These are phyloP conservation scores for Ostreobium quekettii DNA, from an alignment of 139 green algal species.

Conservation along the genomic window DNA sequence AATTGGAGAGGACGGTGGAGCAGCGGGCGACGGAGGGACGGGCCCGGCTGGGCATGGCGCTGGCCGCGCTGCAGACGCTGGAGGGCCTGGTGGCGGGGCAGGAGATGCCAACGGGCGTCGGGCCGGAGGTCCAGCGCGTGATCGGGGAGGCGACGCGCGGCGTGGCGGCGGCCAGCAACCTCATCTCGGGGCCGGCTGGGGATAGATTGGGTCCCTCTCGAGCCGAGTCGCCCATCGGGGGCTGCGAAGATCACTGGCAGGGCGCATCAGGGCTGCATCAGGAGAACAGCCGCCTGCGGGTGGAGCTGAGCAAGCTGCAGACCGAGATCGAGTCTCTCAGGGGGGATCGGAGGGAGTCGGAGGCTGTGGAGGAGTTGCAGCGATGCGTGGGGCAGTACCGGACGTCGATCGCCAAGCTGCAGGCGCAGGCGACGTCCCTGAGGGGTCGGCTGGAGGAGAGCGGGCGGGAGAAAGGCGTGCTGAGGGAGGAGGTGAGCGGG, in stretches of 20 bases:
- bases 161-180: constrained; percentile 7
- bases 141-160: not conserved
- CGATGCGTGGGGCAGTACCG: constrained; percentile 6
- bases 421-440: constrained; percentile 9
- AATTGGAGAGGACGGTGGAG: constrained; percentile 27
- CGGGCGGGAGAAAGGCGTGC: not conserved
- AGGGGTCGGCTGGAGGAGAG: not conserved
- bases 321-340: not conserved
- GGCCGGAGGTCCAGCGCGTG: not conserved
- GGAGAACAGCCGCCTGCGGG: not conserved
- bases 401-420: constrained; percentile 14
- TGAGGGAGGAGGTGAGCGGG: not conserved
- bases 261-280: not conserved
- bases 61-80: constrained; percentile 18
- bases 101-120: constrained; percentile 16
- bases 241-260: too few species aligned
- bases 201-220: not conserved
- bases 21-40: constrained; percentile 25
- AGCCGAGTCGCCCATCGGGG: too few species aligned
- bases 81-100: constrained; percentile 22
- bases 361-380: constrained; percentile 6
- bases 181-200: constrained; percentile 6
- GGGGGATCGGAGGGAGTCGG: not conserved
- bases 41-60: constrained; percentile 11
- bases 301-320: not conserved